phyloP scores from a whole-genome alignment of 192 early-diverging fungal species.

The Coemansia sp. region DNA sequence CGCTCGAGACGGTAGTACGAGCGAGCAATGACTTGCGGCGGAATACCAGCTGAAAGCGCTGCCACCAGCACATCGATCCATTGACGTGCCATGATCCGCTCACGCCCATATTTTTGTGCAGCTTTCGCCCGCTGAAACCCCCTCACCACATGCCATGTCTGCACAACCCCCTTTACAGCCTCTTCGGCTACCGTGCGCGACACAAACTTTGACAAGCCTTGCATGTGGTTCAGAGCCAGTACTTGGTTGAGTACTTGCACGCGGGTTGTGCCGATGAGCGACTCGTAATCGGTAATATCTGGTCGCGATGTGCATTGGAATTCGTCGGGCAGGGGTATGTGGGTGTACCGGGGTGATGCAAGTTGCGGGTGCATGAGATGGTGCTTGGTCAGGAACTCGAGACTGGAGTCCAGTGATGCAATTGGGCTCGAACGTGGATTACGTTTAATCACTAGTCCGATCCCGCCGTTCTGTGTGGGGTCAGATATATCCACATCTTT shows the following conservation, averaged over 20 bases:
- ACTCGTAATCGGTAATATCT: neutral
- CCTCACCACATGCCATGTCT: constrained; percentile 15
- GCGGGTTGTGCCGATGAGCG: constrained; percentile 35
- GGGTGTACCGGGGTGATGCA: constrained; percentile 17
- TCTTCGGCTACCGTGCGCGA: constrained; percentile 38
- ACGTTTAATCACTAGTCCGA: constrained; percentile 26
- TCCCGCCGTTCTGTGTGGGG: constrained; percentile 28
- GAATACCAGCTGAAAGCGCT: constrained; percentile 29
- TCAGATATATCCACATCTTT: constrained; percentile 19
- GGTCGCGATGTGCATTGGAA: neutral
- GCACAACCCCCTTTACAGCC: constrained; percentile 20
- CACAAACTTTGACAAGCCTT: constrained; percentile 21
- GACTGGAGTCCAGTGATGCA: neutral
- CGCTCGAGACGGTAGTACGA: constrained; percentile 25
- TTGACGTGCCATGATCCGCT: neutral
- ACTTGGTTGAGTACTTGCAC: constrained; percentile 39
- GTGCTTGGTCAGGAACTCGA: constrained; percentile 20
- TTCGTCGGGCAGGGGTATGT: constrained; percentile 14
- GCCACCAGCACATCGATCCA: constrained; percentile 35
- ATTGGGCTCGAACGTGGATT: neutral
- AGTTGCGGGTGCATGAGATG: constrained; percentile 32
- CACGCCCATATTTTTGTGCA: neutral
- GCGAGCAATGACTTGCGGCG: constrained; percentile 39
- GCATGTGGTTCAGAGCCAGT: neutral
- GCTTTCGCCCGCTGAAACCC: neutral